phyloP scores from a whole-genome alignment of 768 basidiomycete genomes.

The Boletus rex-veris region DNA sequence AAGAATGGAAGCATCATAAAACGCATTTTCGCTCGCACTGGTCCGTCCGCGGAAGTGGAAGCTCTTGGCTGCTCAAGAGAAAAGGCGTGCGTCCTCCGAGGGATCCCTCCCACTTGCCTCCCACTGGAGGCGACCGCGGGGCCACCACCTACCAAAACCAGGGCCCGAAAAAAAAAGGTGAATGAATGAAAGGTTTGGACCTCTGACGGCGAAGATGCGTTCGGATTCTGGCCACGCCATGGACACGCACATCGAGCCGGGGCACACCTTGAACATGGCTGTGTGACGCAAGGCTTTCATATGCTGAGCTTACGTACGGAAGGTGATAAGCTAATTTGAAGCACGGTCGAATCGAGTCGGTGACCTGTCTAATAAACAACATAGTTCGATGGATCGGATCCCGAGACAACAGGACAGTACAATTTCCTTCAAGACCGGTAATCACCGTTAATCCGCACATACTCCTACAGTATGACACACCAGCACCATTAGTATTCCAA shows the following conservation, averaged over 20 bases:
- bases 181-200: neutral
- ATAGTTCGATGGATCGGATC: neutral
- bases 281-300: slow-evolving; percentile 9
- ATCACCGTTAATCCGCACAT: slow-evolving; percentile 92
- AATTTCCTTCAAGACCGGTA: slow-evolving; percentile 54
- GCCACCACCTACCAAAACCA: too few relatives aligned
- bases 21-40: neutral
- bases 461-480: slow-evolving; percentile 57
- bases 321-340: slow-evolving; percentile 2
- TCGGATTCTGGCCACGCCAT: slow-evolving; percentile 10
- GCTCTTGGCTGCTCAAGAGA: too few relatives aligned
- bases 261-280: neutral
- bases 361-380: neutral
- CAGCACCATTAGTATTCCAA: neutral
- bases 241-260: slow-evolving; percentile 12
- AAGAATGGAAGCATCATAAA: slow-evolving; percentile 19
- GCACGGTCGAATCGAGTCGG: too few relatives aligned
- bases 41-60: slow-evolving; percentile 3
- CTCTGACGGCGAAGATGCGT: neutral
- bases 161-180: too few relatives aligned
- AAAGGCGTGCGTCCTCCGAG: neutral
- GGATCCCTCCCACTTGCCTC: neutral
- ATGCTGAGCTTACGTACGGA: neutral
- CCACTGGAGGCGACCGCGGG: too few relatives aligned
- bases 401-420: neutral